Evolutionary conservation across 495 filamentous ascomycete genomes (phyloP).

Genomic region (Talaromyces ruber): DNA sequence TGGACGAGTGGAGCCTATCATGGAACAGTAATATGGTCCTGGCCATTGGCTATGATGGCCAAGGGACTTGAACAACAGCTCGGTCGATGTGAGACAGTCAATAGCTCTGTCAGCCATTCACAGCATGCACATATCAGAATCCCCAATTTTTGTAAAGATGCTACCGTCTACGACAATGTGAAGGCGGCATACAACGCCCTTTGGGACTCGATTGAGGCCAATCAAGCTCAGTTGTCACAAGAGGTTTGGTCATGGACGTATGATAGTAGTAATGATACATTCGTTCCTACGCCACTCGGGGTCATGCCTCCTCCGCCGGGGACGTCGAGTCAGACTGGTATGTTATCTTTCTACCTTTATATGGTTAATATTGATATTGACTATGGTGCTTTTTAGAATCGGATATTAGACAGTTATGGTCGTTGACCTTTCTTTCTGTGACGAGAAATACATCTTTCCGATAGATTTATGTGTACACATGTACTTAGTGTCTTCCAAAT

Average conservation of each 20-base stretch:
- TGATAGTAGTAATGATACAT: slow-evolving; percentile 26
- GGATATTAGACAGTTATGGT: slow-evolving; percentile 9
- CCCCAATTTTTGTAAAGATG: slow-evolving; percentile 41
- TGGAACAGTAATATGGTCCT: slow-evolving; percentile 58
- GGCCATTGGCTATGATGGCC: slow-evolving; percentile 59
- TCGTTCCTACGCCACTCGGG: slow-evolving; percentile 42
- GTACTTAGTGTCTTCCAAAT: not conserved
- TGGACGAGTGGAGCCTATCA: slow-evolving; percentile 53
- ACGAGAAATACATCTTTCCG: slow-evolving; percentile 6
- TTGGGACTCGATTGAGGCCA: slow-evolving; percentile 52
- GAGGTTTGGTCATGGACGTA: slow-evolving; percentile 62
- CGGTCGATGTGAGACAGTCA: slow-evolving; percentile 31
- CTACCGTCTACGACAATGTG: slow-evolving; percentile 36
- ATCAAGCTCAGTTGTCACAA: slow-evolving; percentile 38
- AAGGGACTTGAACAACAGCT: slow-evolving; percentile 42
- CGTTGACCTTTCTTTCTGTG: slow-evolving; percentile 9
- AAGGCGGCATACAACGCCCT: slow-evolving; percentile 48
- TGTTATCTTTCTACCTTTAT: slow-evolving; percentile 5
- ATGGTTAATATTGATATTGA: not conserved
- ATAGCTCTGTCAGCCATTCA: not conserved
- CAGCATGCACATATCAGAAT: not conserved
- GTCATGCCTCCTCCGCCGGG: slow-evolving; percentile 44
- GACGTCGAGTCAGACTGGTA: slow-evolving; percentile 22
- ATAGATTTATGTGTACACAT: not conserved
- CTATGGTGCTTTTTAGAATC: slow-evolving; percentile 4